phyloP scores from a whole-genome alignment of 306 rosid genomes.

The Malus asiatica region DNA sequence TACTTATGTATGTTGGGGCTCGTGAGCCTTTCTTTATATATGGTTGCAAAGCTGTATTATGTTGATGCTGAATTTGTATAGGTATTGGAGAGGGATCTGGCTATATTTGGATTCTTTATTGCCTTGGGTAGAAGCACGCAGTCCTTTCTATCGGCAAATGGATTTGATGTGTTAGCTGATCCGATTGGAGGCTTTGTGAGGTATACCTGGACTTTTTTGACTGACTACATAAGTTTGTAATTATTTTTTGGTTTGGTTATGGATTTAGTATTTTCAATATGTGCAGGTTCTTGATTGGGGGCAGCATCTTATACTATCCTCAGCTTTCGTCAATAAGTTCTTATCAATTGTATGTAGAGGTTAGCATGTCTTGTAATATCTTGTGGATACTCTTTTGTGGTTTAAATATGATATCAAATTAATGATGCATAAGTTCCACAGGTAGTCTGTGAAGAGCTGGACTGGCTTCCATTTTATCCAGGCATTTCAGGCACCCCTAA shows the following conservation, averaged over 20 bases:
- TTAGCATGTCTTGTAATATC: conserved; percentile 33
- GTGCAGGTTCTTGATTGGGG: conserved; percentile 87
- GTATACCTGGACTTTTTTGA: conserved; percentile 29
- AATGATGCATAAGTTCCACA: conserved; percentile 28
- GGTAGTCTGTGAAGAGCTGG: conserved; percentile 99
- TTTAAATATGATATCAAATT: conserved; percentile 22
- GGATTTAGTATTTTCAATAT: conserved; percentile 19
- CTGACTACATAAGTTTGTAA: conserved; percentile 7
- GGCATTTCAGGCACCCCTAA: conserved; percentile 44
- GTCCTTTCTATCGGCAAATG: conserved; percentile 69
- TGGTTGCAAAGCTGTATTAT: neutral
- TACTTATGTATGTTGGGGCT: neutral
- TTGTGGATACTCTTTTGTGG: conserved; percentile 11
- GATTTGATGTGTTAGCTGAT: conserved; percentile 58
- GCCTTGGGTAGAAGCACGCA: conserved; percentile 88
- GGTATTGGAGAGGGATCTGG: conserved; percentile 97
- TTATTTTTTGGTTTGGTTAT: conserved; percentile 20
- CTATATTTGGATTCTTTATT: conserved; percentile 93
- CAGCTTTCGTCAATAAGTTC: conserved; percentile 97
- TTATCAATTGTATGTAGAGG: conserved; percentile 93
- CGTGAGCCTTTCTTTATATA: neutral
- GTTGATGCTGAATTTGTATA: conserved; percentile 33
- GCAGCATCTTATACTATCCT: conserved; percentile 88
- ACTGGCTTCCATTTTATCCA: conserved; percentile 95
- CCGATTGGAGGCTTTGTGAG: conserved; percentile 79